Evolutionary conservation across 306 rosid genomes (phyloP).

Genomic region (Prosopis cineraria): DNA sequence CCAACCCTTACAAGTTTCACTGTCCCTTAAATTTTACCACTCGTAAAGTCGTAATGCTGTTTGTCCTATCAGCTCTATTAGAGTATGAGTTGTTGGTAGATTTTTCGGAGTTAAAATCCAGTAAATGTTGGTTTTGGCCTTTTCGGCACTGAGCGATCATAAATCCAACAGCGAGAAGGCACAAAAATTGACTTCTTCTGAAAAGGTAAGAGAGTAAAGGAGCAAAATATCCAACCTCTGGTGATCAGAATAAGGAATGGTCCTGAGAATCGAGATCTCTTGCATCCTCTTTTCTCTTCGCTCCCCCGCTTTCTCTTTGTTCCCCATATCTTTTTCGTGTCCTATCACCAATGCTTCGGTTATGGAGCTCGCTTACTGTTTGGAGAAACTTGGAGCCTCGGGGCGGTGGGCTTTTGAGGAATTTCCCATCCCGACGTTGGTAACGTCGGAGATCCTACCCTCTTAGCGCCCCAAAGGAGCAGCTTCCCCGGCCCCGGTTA

Average conservation of each 20-base stretch:
- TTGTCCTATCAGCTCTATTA: not conserved
- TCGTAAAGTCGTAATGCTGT: not conserved
- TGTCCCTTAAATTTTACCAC: not conserved
- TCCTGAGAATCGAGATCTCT: slow-evolving; percentile 78
- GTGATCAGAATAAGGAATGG: slow-evolving; percentile 93
- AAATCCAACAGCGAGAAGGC: not conserved
- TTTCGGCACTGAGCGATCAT: not conserved
- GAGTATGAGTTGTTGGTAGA: not conserved
- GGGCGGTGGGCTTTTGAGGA: not conserved
- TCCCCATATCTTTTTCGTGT: slow-evolving; percentile 50
- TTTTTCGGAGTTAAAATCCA: not conserved
- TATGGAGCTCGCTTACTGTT: not conserved
- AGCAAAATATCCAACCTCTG: slow-evolving; percentile 55
- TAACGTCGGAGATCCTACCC: not conserved
- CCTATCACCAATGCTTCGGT: not conserved
- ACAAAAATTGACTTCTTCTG: not conserved
- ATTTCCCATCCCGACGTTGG: not conserved
- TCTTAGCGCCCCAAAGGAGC: not conserved
- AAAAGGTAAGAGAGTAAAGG: not conserved
- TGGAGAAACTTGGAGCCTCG: slow-evolving; percentile 4
- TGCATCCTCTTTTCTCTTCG: slow-evolving; percentile 77
- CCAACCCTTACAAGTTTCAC: not conserved
- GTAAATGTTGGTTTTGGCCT: not conserved
- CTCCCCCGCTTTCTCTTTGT: slow-evolving; percentile 69
- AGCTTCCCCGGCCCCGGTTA: not conserved